These are phyloP conservation scores for Aspergillus piperis DNA, from an alignment of 2,329 filamentous ascomycete genomes.

Conservation along the genomic window DNA sequence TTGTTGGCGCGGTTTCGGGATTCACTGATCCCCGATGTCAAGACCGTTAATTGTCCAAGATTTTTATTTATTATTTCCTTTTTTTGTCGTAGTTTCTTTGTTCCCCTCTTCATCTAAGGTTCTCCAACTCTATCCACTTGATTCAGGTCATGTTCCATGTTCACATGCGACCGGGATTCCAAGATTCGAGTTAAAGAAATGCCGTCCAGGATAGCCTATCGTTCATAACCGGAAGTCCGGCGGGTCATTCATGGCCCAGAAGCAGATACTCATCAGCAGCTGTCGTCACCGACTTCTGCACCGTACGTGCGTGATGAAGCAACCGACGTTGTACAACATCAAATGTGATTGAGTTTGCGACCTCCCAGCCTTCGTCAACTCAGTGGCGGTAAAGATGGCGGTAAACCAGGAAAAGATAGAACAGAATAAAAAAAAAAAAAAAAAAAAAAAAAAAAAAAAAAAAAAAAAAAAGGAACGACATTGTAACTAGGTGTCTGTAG, in stretches of 20 bases:
- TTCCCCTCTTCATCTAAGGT: background rate
- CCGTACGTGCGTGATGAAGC: conserved; percentile 1
- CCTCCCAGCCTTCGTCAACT: background rate
- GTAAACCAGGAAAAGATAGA: background rate
- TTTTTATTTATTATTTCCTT: background rate
- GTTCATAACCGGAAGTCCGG: background rate
- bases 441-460: no score
- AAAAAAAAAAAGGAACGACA: background rate
- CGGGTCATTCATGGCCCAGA: background rate
- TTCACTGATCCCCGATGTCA: background rate
- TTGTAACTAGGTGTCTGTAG: background rate
- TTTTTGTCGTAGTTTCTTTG: background rate
- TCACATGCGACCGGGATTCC: background rate
- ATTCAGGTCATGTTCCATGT: background rate
- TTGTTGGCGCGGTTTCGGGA: background rate
- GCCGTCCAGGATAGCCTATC: background rate
- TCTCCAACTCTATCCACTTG: background rate
- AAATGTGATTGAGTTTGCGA: background rate
- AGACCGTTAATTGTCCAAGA: background rate
- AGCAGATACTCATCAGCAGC: background rate
- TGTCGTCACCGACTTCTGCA: background rate
- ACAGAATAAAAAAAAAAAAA: no score
- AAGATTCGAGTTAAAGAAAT: background rate
- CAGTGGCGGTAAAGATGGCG: background rate
- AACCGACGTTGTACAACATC: conserved; percentile 1